These are phyloP conservation scores for Globisporangium middletonii DNA, from an alignment of 352 stramenopile species.

Conservation along the genomic window DNA sequence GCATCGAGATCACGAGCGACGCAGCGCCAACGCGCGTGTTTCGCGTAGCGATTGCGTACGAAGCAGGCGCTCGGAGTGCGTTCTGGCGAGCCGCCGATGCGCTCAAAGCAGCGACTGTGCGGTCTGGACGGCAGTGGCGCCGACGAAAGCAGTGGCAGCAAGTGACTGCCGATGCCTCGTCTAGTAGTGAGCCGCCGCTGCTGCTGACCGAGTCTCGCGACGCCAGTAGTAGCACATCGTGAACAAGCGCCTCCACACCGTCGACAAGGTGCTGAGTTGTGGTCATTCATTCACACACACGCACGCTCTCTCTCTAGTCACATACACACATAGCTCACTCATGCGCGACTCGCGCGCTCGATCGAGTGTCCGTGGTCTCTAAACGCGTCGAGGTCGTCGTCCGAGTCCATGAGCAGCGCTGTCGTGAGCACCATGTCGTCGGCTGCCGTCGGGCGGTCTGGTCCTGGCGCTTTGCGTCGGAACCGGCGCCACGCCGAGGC, in stretches of 20 bases:
- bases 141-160: constrained; percentile 38
- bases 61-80: constrained; percentile 39
- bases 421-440: constrained; percentile 3
- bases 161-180: too few species aligned
- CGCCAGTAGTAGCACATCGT: neutral
- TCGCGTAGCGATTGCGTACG: constrained; percentile 39
- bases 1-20: constrained; percentile 24
- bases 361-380: neutral
- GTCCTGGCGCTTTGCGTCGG: constrained; percentile 1
- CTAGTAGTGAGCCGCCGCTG: neutral
- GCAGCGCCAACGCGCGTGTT: constrained; percentile 14
- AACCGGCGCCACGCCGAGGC: neutral
- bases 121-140: constrained; percentile 60
- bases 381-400: constrained; percentile 3
- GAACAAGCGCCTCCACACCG: too few species aligned
- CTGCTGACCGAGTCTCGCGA: neutral
- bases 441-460: neutral
- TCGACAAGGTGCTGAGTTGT: too few species aligned
- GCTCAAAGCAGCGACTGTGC: constrained; percentile 55
- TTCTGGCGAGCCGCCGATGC: constrained; percentile 64
- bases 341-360: neutral
- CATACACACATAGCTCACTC: neutral
- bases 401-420: constrained; percentile 1
- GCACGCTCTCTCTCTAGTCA: too few species aligned
- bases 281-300: too few species aligned